Base-by-base conservation (phyloP, 2,329 filamentous ascomycete genomes). In the Cladosporium sp. region DNA sequence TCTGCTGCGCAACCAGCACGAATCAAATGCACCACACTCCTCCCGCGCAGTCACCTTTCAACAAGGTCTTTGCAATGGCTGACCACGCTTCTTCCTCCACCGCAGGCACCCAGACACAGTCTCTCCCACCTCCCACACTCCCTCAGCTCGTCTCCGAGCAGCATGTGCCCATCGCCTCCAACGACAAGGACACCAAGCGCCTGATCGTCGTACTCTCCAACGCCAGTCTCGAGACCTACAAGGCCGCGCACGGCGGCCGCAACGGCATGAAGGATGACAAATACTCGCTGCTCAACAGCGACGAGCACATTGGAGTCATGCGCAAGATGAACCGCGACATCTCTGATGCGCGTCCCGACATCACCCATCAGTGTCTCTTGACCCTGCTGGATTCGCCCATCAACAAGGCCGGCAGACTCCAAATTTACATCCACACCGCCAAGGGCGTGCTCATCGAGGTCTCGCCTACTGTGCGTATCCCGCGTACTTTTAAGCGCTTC, bases 261-360 rank as follows among this genome's bases (percentile, higher is more conserved):
- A 81, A 89, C 81, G 79, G 88, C 77, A 82, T 85, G 65, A 88
- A 91, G 60, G 93, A 97, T 74, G 94, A 97, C 78, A 98, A 98
- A 80, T 99, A 96, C 81, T 96, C 94, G 67, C 84, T 99, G 61
- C 88, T 99, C 75, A 99, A 99, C 84, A 97, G 93, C 80, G 95
- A 99, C 76, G 95, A 99, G 81, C 95, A 99, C 78, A 99, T 99
- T 72, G 95, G 95, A 68, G 91, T 98, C 70, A 97, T 99, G 93
- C 90, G 95, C 75, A 99, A 98, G 84, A 98, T 98, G 94, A 96
- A 96, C 78, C 87, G 95, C 73, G 95, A 99, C 78, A 98, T 99
- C 71, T 97, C 93, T 78, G 95, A 99, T 80, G 95, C 95, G 67
- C 89, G 95, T 72, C 95, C 95, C 53, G 95, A 99, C 80, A 99